Evolutionary conservation across 2,329 filamentous ascomycete species (phyloP), one percentile per base, ranked within the genome.

Genomic region (Colletotrichum ledebouriae): DNA sequence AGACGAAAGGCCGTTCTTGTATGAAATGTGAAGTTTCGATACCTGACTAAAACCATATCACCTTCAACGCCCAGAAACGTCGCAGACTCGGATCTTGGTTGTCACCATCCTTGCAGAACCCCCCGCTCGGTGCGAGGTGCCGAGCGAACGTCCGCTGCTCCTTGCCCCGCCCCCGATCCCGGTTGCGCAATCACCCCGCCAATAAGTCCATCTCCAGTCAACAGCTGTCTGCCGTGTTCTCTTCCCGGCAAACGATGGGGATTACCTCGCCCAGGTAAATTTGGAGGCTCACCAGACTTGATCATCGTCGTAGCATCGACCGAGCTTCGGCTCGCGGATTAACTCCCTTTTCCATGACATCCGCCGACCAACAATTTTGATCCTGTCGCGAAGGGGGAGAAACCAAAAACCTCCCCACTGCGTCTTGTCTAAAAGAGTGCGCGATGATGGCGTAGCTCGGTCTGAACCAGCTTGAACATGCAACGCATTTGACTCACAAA

Each of bases 301-400:
- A 9, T 15, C 12, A 39, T 39, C 37, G 11, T 39, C 37, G 13
- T 15, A 39, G 15, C 37, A 6, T 39, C 37, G 42, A 34, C 12
- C 20, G 53, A 42, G 6, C 25, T 56, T 67, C 46, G 52, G 59
- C 59, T 67, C 46, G 59, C 59, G 29, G 50, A 34, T 63, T 53
- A 39, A 44, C n/a, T 17, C 13, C 33, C 15, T n/a, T 39, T 39
- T 39, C 6, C 13, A 39, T 39, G 11, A 12, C 5, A 12, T 39
- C 11, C 37, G 1, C 37, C 37, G 29, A 29, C 29, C 29, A 29
- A 29, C 29, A 29, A 7, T 2, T 29, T 7, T 9, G 29, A 29
- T 29, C 29, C 29, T 29, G 29, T 29, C 29, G 2, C 29, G 6
- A 7, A 29, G 6, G 29, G 29, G 29, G 29, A 29, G 6, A 29